Percentiles rank a stretch among this genome's conserved stretches.
These are phyloP conservation scores for Linum lewisii DNA, from an alignment of 345 rosid genomes.

Conservation along the genomic window DNA sequence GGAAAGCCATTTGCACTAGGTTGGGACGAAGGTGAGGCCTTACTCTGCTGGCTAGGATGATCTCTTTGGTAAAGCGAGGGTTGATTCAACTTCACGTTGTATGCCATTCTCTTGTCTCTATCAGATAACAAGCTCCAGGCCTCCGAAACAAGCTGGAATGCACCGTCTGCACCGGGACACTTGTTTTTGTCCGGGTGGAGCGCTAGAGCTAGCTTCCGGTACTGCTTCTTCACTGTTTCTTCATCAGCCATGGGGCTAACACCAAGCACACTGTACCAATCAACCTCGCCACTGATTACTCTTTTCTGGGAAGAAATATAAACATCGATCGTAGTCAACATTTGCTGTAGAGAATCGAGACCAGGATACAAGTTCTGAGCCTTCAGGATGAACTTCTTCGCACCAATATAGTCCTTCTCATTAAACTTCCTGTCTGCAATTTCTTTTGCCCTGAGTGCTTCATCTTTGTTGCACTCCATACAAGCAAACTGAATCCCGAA, in stretches of 20 bases:
- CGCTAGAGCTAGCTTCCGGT: slow-evolving; percentile 50
- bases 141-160: slow-evolving; percentile 62
- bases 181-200: slow-evolving; percentile 94
- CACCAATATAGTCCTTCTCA: slow-evolving; percentile 60
- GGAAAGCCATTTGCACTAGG: slow-evolving; percentile 39
- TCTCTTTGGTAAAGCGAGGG: slow-evolving; percentile 24
- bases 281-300: slow-evolving; percentile 42
- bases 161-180: slow-evolving; percentile 77
- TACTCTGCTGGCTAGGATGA: slow-evolving; percentile 24
- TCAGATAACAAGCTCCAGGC: slow-evolving; percentile 78
- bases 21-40: slow-evolving; percentile 28
- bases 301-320: slow-evolving; percentile 56
- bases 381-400: slow-evolving; percentile 64
- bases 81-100: slow-evolving; percentile 46
- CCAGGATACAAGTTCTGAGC: slow-evolving; percentile 68
- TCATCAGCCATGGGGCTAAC: slow-evolving; percentile 52
- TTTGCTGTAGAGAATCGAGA: slow-evolving; percentile 55
- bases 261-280: slow-evolving; percentile 78
- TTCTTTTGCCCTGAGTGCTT: slow-evolving; percentile 74
- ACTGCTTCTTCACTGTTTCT: slow-evolving; percentile 54
- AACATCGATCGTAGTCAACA: slow-evolving; percentile 54
- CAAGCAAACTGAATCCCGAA: background rate
- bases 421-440: slow-evolving; percentile 73
- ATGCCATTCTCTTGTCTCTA: slow-evolving; percentile 48
- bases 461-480: slow-evolving; percentile 94